Evolutionary conservation across 192 early-diverging fungal species (phyloP), one percentile per base, ranked within the genome.

Genomic region (Coemansia reversa): DNA sequence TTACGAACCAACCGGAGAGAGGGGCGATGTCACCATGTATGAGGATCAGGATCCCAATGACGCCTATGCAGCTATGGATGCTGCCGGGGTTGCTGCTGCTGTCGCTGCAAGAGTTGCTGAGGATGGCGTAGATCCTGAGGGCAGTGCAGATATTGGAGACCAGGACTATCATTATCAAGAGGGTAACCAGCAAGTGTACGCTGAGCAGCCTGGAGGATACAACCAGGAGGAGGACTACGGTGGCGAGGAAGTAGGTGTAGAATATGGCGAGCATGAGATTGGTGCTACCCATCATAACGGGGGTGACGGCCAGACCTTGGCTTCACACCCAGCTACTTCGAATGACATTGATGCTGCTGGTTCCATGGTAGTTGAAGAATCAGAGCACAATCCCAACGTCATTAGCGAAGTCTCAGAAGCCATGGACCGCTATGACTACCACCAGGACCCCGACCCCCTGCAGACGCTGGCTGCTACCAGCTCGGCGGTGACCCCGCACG

Each of bases 401-500:
- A 65, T 79, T 16, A 42, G 62, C 24, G 71, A 76, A 42, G 70
- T 82, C 25, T 58, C 64, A n/a, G 75, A 74, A 64, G 70, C 74
- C 18, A 70, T 77, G 57, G 57, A 51, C 57, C 70, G 70, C 70
- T 82, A 68, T 67, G 79, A 64, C 58, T 73, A 70, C 60, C 30
- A 59, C 12, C 55, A 29, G 71, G 60, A 70, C 55, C 79, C 79
- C 57, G 79, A 74, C 51, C 70, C 70, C 8, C 75, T 82, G 55
- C 67, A 77, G 70, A 82, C 79, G 19, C 67, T 82, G 59, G 79
- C 79, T 25, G 74, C 79, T 32, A 82, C 74, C 22, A 81, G 73
- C 79, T 76, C 74, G 2, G 79, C 74, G 14, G 74, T 76, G 35
- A 75, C 69, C 4, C 66, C 60, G 42, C 79, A 75, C 60, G 53